Evolutionary conservation across 164 flowering plant species (phyloP).

Genomic region (Umbellularia californica): DNA sequence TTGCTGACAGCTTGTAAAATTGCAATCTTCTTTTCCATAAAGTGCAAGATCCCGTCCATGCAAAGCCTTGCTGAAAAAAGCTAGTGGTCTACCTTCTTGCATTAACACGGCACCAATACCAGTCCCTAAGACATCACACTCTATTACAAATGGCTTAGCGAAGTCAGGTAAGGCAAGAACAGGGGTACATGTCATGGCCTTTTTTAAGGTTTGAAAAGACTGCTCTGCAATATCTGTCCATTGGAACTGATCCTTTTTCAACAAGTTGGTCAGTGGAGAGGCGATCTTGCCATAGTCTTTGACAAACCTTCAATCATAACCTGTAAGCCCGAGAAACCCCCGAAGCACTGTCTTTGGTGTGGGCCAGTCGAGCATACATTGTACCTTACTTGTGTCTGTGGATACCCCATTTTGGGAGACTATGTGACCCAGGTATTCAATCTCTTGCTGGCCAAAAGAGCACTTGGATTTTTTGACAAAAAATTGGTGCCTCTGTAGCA

Average conservation of each 20-base stretch:
- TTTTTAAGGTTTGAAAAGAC: not conserved
- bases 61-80: not conserved
- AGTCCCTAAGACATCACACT: not conserved
- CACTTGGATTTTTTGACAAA: slow-evolving; percentile 3
- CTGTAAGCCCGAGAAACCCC: not conserved
- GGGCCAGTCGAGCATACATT: not conserved
- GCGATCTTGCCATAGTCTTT: not conserved
- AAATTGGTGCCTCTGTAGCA: not conserved
- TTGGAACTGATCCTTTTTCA: not conserved
- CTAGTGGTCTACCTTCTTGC: not conserved
- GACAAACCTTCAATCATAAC: not conserved
- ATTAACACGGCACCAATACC: not conserved
- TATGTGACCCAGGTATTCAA: slow-evolving; percentile 9
- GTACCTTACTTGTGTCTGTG: not conserved
- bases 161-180: not conserved
- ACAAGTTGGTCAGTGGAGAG: not conserved
- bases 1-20: not conserved
- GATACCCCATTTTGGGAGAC: not conserved
- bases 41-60: not conserved
- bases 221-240: not conserved
- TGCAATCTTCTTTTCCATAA: not conserved
- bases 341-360: not conserved
- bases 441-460: not conserved
- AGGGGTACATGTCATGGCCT: not conserved
- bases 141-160: not conserved